Evolutionary conservation across 306 rosid species (phyloP), one percentile per base, ranked within the genome.

Genomic region (Purshia tridentata): DNA sequence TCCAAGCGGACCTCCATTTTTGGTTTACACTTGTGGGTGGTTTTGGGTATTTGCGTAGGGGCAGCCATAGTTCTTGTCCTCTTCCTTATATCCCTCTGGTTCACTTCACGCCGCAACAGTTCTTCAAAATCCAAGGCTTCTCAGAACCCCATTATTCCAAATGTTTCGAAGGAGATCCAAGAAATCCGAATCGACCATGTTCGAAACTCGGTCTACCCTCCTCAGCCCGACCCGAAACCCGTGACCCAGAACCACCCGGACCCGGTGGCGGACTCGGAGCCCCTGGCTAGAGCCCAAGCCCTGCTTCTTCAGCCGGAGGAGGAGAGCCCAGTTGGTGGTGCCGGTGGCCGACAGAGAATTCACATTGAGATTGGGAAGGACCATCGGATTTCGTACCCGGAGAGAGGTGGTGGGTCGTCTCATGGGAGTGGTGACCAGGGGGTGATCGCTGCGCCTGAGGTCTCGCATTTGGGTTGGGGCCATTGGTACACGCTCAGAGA

Each of bases 401-500:
- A 86, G 73, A 76, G 66, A 47, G 85, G 56, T 16, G 84, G 83
- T 4, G 86, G 88, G 72, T 81, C 84, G 12, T 74, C 84, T 18
- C 83, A 86, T 42, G 85, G 87, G 6, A 83, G 86, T 12, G 86
- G 86, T 5, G 90, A 86, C 45, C 91, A 77, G 77, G 82, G 80
- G 9, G 41, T 16, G 56, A 65, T 69, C 8, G 58, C 79, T 13
- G 86, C 7, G 75, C 91, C 91, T 64, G 87, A 84, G 81, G 87
- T 84, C 41, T 84, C 89, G 52, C 91, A 87, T 78, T 82, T 87
- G 84, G 91, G 91, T 9, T 87, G 89, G 89, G 89, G 91, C 6
- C 87, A 87, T 59, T 82, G 91, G 91, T 84, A 82, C 56, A 87
- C 91, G 66, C 83, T 87, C 46, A 82, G 87, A 61, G 91, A 87